Evolutionary conservation across 768 basidiomycete genomes (phyloP).

Genomic region (Trametes punicea): DNA sequence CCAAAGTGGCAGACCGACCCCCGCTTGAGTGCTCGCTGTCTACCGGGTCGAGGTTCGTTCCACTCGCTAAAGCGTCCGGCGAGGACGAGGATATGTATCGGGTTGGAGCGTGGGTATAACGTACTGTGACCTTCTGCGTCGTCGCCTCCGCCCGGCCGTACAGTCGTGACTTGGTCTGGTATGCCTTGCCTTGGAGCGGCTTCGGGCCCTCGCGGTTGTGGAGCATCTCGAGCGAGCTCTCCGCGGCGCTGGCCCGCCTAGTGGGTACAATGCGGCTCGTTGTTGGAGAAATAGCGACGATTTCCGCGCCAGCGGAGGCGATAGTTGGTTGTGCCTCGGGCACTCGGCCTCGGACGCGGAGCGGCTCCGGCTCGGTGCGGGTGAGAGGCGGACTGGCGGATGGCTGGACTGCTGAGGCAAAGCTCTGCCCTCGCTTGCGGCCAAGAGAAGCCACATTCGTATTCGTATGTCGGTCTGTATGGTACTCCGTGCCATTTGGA

Average conservation of each 20-base stretch:
- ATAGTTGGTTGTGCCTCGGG: conserved; percentile 25
- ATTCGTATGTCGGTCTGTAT: not conserved
- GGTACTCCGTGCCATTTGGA: not conserved
- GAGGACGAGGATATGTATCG: conserved; percentile 10
- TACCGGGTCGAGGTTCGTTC: conserved; percentile 11
- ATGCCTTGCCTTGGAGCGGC: conserved; percentile 10
- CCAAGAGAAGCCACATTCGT: conserved; percentile 16
- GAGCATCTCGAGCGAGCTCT: conserved; percentile 64
- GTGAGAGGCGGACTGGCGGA: not conserved
- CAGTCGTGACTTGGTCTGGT: conserved; percentile 26
- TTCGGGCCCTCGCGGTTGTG: conserved; percentile 41
- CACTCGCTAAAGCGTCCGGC: conserved; percentile 2
- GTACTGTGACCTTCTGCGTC: not conserved
- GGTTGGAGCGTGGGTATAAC: not conserved
- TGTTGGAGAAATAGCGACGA: conserved; percentile 21
- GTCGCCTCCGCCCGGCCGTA: conserved; percentile 3
- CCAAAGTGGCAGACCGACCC: conserved; percentile 28
- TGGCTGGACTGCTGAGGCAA: conserved; percentile 2
- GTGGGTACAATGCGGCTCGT: conserved; percentile 11
- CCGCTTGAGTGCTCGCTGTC: conserved; percentile 28
- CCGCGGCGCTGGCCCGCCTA: conserved; percentile 61
- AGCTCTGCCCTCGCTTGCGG: conserved; percentile 21
- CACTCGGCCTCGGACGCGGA: conserved; percentile 13
- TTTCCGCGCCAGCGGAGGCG: conserved; percentile 29
- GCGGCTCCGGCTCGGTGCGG: conserved; percentile 10